These are phyloP conservation scores for Tetracentron sinense DNA, from an alignment of 164 flowering plant species.

Conservation along the genomic window DNA sequence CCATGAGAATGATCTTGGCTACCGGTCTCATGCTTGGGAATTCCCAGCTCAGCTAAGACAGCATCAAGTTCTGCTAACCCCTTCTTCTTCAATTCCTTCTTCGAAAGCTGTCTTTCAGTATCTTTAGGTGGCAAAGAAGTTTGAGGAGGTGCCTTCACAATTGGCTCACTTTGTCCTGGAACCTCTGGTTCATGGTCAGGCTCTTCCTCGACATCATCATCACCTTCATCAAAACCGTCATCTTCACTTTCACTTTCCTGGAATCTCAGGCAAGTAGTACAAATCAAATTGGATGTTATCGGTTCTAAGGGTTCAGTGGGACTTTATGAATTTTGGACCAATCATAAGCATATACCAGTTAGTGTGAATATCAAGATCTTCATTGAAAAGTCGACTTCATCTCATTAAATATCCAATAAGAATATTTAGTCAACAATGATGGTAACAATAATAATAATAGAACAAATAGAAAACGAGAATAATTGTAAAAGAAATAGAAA, in stretches of 20 bases:
- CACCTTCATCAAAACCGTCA: constrained; percentile 63
- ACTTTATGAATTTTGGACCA: too few species aligned
- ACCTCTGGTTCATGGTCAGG: constrained; percentile 62
- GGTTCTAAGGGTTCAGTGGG: too few species aligned
- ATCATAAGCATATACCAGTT: too few species aligned
- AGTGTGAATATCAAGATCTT: too few species aligned
- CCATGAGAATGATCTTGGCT: constrained; percentile 46
- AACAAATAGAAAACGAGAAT: too few species aligned
- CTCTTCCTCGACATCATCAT: constrained; percentile 69
- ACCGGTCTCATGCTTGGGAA: constrained; percentile 36
- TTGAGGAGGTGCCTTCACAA: constrained; percentile 40
- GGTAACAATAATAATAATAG: too few species aligned
- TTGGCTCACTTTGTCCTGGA: constrained; percentile 39
- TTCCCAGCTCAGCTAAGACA: constrained; percentile 74
- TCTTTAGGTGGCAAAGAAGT: constrained; percentile 51
- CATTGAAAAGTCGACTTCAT: too few species aligned
- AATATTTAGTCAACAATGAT: too few species aligned
- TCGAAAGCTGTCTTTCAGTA: constrained; percentile 83
- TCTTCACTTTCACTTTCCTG: constrained; percentile 93
- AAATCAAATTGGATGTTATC: not conserved
- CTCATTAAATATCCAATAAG: too few species aligned
- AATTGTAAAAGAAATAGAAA: too few species aligned
- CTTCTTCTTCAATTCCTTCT: constrained; percentile 87
- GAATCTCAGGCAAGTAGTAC: not conserved
- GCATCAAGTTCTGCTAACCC: constrained; percentile 89